Percentiles rank a stretch among this genome's conserved stretches.
phyloP scores from a whole-genome alignment of 2,329 filamentous ascomycete genomes.

The Moelleriella libera region DNA sequence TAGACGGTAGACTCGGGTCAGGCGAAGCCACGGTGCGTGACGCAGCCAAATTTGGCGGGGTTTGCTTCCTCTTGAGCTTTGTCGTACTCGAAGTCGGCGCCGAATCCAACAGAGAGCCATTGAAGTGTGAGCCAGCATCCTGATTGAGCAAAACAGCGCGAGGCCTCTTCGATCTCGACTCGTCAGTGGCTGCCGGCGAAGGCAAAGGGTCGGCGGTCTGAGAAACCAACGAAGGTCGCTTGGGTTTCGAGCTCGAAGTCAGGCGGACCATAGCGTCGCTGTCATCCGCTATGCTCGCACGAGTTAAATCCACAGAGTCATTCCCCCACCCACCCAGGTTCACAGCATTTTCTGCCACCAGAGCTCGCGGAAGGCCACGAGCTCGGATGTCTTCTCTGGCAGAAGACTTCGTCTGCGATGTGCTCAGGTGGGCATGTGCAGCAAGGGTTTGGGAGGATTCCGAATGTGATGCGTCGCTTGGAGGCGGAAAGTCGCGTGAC shows the following conservation, averaged over 20 bases:
- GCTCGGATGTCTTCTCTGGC: background rate
- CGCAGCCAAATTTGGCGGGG: constrained; percentile 12
- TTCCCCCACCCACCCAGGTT: constrained; percentile 9
- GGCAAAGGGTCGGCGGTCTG: constrained; percentile 26
- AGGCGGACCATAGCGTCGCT: constrained; percentile 29
- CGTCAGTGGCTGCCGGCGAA: constrained; percentile 19
- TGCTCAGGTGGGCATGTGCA: constrained; percentile 1
- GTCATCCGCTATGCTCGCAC: constrained; percentile 10
- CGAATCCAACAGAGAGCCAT: too few species aligned
- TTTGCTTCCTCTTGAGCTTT: constrained; percentile 11
- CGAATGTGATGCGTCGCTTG: constrained; percentile 12
- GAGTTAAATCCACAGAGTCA: constrained; percentile 13
- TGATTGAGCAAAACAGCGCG: constrained; percentile 4
- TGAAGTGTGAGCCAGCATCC: background rate
- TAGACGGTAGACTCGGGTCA: constrained; percentile 16
- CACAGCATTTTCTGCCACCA: constrained; percentile 7
- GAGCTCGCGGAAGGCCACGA: background rate
- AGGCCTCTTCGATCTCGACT: constrained; percentile 7
- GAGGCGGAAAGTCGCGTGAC: constrained; percentile 21
- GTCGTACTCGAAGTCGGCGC: background rate
- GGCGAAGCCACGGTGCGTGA: constrained; percentile 6
- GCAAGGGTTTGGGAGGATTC: constrained; percentile 13
- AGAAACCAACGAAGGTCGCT: constrained; percentile 28
- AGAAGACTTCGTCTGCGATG: background rate
- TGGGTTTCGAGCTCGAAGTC: constrained; percentile 26